phyloP scores from a whole-genome alignment of 1,284 basidiomycete species.

The Boletus mariae region DNA sequence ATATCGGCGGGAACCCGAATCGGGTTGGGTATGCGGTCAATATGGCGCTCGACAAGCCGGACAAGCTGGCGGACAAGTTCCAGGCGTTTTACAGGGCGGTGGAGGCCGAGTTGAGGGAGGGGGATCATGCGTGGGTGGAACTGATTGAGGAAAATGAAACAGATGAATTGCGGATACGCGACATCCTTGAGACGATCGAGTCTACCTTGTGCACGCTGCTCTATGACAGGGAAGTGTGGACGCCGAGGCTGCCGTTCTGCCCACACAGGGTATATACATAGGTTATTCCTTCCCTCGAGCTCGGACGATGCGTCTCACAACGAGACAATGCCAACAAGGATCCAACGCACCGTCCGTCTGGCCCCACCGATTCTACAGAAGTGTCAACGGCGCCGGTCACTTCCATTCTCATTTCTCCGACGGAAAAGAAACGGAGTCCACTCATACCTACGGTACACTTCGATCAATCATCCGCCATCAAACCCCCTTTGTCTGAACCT shows the following conservation, averaged over 20 bases:
- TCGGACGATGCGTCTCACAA: constrained; percentile 76
- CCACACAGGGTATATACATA: constrained; percentile 20
- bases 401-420: no score
- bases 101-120: constrained; percentile 47
- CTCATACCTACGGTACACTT: no score
- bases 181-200: constrained; percentile 38
- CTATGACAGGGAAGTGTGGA: constrained; percentile 46
- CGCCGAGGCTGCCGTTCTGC: background rate
- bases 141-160: constrained; percentile 22
- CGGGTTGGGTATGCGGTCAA: constrained; percentile 38
- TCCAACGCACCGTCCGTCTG: no score
- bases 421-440: no score
- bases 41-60: constrained; percentile 23
- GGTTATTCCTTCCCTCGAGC: constrained; percentile 60
- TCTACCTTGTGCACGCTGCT: constrained; percentile 64
- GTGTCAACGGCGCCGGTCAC: no score
- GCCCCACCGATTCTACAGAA: no score
- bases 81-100: constrained; percentile 73
- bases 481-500: no score
- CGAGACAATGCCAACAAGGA: no score
- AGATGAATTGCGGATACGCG: constrained; percentile 43
- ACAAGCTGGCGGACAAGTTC: constrained; percentile 44
- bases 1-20: constrained; percentile 19
- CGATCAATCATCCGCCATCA: no score
- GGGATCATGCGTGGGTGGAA: constrained; percentile 19